Percentiles rank a stretch among this genome's conserved stretches.
Conservation (phyloP, 1,284 basidiomycete species). For the Filobasidium uniguttulatum region DNA sequence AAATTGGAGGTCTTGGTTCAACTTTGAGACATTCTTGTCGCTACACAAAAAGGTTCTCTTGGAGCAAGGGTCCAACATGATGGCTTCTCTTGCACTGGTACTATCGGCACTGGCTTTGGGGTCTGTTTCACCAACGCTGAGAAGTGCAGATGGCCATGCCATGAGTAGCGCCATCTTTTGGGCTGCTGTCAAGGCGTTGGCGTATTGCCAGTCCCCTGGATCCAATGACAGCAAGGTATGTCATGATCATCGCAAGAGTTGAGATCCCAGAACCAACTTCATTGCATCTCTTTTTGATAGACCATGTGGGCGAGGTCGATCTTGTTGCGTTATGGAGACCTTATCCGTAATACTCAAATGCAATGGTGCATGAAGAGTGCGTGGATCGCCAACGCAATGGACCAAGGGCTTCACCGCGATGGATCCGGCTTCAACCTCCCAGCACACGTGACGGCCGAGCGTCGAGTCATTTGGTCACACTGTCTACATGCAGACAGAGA, state of each 20-base stretch:
- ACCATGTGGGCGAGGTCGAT: constrained; percentile 12
- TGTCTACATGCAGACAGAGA: constrained; percentile 12
- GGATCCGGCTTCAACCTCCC: constrained; percentile 8
- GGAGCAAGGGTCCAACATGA: constrained; percentile 7
- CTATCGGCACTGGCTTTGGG: constrained; percentile 8
- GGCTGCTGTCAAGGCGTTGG: constrained; percentile 11
- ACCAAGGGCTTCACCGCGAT: constrained; percentile 12
- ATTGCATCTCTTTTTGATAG: too few species aligned
- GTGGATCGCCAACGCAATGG: constrained; percentile 11
- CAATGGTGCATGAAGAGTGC: constrained; percentile 11
- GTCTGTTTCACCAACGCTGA: constrained; percentile 11
- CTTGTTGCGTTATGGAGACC: constrained; percentile 10
- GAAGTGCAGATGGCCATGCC: constrained; percentile 7
- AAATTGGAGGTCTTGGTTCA: constrained; percentile 5
- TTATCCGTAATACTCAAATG: constrained; percentile 11
- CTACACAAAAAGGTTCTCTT: constrained; percentile 3
- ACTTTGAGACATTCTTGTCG: neutral
- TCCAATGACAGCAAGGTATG: constrained; percentile 8
- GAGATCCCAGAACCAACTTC: too few species aligned
- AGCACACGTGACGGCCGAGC: constrained; percentile 9
- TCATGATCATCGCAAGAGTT: too few species aligned
- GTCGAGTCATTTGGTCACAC: constrained; percentile 12
- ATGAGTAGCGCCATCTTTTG: constrained; percentile 9
- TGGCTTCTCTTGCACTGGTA: constrained; percentile 9
- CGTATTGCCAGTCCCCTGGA: constrained; percentile 13